These are phyloP conservation scores for Fusarium solani-melongenae DNA, from an alignment of 2,329 filamentous ascomycete genomes.

Conservation along the genomic window DNA sequence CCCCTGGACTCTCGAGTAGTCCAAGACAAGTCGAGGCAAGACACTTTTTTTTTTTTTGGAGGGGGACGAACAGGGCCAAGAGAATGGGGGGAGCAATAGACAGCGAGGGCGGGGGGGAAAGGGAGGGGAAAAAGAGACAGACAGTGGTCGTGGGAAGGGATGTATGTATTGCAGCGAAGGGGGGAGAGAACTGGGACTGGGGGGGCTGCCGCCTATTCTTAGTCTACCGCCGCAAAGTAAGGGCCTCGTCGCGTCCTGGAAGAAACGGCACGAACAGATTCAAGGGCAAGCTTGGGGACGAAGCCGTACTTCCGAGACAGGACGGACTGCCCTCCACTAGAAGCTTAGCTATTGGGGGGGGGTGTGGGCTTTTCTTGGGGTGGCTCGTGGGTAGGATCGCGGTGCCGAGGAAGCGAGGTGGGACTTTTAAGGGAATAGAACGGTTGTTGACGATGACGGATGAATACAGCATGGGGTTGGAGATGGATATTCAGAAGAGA, in stretches of 20 bases:
- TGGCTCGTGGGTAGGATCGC: conserved; percentile 12
- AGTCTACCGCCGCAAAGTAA: neutral
- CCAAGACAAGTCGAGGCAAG: neutral
- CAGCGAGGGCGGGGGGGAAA: neutral
- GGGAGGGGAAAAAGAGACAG: neutral
- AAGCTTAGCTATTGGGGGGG: conserved; percentile 5
- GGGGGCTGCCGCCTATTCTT: neutral
- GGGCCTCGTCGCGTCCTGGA: neutral
- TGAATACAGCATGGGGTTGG: neutral
- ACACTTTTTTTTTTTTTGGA: neutral
- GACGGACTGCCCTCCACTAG: conserved; percentile 29
- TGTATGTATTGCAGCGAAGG: neutral
- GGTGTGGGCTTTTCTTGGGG: neutral
- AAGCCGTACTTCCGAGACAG: conserved; percentile 46
- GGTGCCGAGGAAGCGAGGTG: conserved; percentile 32
- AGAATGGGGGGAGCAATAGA: neutral
- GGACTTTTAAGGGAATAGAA: neutral
- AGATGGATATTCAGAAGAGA: neutral
- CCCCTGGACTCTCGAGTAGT: neutral
- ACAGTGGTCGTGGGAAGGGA: neutral
- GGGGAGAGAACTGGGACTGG: too few relatives aligned
- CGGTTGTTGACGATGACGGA: neutral
- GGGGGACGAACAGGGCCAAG: neutral
- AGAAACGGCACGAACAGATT: conserved; percentile 14
- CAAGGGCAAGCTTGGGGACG: conserved; percentile 6